Conservation (phyloP, 176 grass and related monocot genomes). For the Zea luxurians region DNA sequence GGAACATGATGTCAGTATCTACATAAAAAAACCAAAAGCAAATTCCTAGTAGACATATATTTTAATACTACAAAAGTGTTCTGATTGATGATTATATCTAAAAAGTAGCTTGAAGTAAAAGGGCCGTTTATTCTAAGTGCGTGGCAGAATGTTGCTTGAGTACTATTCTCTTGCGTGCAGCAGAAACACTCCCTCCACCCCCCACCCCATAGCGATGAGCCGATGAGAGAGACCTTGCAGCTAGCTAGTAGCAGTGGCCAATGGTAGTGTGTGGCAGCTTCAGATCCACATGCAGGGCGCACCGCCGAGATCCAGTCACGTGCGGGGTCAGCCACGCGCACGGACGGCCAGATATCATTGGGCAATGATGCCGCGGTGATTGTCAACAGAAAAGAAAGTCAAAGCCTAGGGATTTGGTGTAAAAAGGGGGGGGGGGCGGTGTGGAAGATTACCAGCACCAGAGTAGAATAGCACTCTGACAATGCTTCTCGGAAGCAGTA, state of each 20-base stretch:
- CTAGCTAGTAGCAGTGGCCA: neutral
- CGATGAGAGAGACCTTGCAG: neutral
- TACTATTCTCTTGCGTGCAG: neutral
- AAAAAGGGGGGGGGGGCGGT: neutral
- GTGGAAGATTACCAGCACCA: neutral
- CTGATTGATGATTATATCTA: neutral
- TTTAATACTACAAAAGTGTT: neutral
- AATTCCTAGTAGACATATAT: neutral
- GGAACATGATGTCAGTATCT: neutral
- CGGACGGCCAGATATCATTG: slow-evolving; percentile 51
- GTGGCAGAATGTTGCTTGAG: neutral
- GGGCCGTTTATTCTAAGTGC: neutral
- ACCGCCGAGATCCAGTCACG: slow-evolving; percentile 46
- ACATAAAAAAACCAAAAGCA: neutral
- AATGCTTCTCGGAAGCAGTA: slow-evolving; percentile 22
- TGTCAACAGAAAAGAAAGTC: slow-evolving; percentile 34
- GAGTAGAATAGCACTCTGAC: slow-evolving; percentile 44
- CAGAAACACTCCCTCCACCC: neutral
- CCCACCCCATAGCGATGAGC: neutral
- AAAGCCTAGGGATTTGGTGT: slow-evolving; percentile 65
- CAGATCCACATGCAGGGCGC: slow-evolving; percentile 14
- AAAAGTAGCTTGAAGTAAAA: neutral
- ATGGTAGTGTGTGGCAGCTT: slow-evolving; percentile 35
- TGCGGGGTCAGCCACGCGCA: slow-evolving; percentile 24
- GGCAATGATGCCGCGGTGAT: slow-evolving; percentile 61